Evolutionary conservation across 208 protist genomes (phyloP).

Genomic region (Leishmania amazonensis): DNA sequence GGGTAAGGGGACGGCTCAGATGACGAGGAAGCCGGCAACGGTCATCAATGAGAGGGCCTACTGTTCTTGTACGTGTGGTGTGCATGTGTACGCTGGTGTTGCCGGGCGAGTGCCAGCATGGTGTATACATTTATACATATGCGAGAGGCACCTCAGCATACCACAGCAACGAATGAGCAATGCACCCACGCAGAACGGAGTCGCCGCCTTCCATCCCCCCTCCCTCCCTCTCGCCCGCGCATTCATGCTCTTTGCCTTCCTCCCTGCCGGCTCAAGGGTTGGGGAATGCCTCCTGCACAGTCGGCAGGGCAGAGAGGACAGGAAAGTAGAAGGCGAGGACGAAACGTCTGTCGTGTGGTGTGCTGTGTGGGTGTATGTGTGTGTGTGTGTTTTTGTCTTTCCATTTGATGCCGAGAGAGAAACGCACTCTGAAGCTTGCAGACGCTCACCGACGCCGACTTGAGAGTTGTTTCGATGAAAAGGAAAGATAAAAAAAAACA

Average conservation of each 20-base stretch:
- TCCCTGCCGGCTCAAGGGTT: background rate
- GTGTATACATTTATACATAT: slow-evolving; percentile 10
- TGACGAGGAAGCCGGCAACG: background rate
- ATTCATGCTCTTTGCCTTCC: background rate
- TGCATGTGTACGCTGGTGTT: background rate
- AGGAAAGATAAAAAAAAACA: background rate
- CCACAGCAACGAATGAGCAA: background rate
- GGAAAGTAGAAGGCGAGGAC: background rate
- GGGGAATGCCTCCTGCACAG: too few species aligned
- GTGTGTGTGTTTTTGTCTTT: background rate
- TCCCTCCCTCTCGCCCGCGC: too few species aligned
- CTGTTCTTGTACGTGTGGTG: background rate
- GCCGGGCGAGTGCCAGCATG: background rate
- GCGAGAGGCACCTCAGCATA: background rate
- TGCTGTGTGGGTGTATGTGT: background rate
- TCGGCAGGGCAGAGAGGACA: background rate
- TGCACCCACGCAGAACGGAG: background rate
- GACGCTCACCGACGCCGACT: background rate
- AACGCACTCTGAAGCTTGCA: background rate
- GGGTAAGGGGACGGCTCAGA: background rate
- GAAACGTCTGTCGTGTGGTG: background rate
- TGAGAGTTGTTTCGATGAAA: background rate
- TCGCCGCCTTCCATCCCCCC: too few species aligned
- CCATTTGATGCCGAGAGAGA: background rate
- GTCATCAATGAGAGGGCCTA: background rate